Evolutionary conservation across 331 rosid species (phyloP), one percentile per base, ranked within the genome.

Genomic region (Prunus yedoensis): DNA sequence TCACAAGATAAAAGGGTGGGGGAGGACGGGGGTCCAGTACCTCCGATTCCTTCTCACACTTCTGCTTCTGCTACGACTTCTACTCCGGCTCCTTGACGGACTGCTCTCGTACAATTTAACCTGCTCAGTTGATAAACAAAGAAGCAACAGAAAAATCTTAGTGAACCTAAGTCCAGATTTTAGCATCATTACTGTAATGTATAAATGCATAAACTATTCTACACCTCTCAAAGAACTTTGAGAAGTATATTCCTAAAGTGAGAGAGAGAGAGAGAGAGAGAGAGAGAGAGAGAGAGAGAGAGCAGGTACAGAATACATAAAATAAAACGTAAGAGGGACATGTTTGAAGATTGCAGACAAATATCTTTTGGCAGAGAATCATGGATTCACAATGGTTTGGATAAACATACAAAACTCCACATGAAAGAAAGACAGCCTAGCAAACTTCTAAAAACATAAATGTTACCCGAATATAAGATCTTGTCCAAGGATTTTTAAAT

Each of bases 401-500:
- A 49, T 1, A 43, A 49, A 51, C 14, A 35, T 30, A 18, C 56
- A 17, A 12, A 30, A 5, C 1, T 35, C 50, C 45, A 43, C 20
- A 56, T 25, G 27, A 76, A 38, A 71, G 18, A 23, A 41, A 56
- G 35, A 56, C 20, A 56, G 14, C 49, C 13, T 9, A 68, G 23
- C 25, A 62, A 18, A 17, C 15, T 15, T 59, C 14, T 43, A 3
- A 1, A 59, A 35, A 17, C 9, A 49, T 32, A 49, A 49, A 58
- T 18, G 21, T 54, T 92, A 95, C 99, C 96, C 94, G 87, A 68
- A 95, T 92, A 78, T 88, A 91, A 61, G 88, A 71, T 85, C 98
- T 89, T 10, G 99, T 96, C 99, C 99, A 95, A 51, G 99, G 99
- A 85, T 95, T 95, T 91, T 79, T 89, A 57, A 95, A 95, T 80